phyloP scores from a whole-genome alignment of 2,329 filamentous ascomycete genomes.

The Diaporthe destruens region DNA sequence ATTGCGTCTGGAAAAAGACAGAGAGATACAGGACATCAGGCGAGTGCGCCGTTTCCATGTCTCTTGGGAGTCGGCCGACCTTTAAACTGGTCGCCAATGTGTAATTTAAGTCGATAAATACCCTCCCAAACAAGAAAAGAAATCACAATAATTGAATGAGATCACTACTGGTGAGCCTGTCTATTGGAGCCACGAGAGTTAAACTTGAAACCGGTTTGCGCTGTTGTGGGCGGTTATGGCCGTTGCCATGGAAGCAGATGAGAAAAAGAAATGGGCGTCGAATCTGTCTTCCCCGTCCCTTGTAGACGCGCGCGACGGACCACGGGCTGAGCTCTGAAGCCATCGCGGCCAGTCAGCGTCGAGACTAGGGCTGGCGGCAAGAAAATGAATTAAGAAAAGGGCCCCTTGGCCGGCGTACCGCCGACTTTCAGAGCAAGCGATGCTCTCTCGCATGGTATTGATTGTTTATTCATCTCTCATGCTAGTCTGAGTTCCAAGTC shows the following conservation, averaged over 20 bases:
- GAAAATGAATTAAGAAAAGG: neutral
- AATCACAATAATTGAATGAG: slow-evolving; percentile 4
- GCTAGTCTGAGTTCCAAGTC: neutral
- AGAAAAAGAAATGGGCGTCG: slow-evolving; percentile 8
- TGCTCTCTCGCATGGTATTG: neutral
- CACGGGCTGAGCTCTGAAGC: slow-evolving; percentile 37
- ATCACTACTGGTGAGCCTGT: neutral
- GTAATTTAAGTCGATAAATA: slow-evolving; percentile 36
- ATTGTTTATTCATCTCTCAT: slow-evolving; percentile 12
- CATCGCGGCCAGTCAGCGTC: slow-evolving; percentile 36
- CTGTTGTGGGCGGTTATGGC: slow-evolving; percentile 15
- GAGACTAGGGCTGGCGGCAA: slow-evolving; percentile 33
- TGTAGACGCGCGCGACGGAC: slow-evolving; percentile 40
- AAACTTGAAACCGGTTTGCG: slow-evolving; percentile 21
- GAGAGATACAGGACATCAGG: slow-evolving; percentile 30
- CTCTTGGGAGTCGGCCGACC: slow-evolving; percentile 33
- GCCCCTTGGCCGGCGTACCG: slow-evolving; percentile 33
- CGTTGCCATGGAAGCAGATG: slow-evolving; percentile 13
- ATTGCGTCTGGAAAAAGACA: slow-evolving; percentile 22
- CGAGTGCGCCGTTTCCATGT: slow-evolving; percentile 21
- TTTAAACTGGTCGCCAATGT: slow-evolving; percentile 23
- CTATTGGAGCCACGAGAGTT: slow-evolving; percentile 28
- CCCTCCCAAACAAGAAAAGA: slow-evolving; percentile 32
- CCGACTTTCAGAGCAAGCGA: slow-evolving; percentile 10
- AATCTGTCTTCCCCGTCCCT: neutral